Evolutionary conservation across 192 early-diverging fungal species (phyloP), one percentile per base, ranked within the genome.

Genomic region (Coemansia interrupta): DNA sequence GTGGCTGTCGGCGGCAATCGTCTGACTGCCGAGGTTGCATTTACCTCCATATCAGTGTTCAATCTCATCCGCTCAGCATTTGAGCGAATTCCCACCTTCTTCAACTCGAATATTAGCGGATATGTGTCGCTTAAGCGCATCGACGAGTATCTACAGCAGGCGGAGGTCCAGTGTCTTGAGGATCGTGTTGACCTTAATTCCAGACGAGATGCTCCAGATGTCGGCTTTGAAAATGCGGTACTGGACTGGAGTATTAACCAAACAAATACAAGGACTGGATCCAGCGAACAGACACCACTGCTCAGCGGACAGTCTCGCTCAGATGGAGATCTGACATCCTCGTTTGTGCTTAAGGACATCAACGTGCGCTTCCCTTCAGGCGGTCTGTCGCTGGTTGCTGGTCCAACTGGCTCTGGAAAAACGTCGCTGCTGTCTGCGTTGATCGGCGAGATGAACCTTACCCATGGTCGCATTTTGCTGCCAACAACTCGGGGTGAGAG

Each of bases 341-440:
- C 23, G 0, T 49, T 49, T 49, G 23, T n/a, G 24, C 47, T 49
- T 1, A 49, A 61, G 15, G 80, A 90, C 48, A 55, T 94, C 6
- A 82, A 82, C 49, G 51, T 91, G 32, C 70, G 62, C 5, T 89
- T 96, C 70, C 87, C 88, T 8, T 43, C 60, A 3, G 84, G 84
- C 56, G 82, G 84, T 13, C 69, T 94, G 26, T 86, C 89, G 15
- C 72, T 95, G 7, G 67, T 96, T 24, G 85, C 84, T 39, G 95
- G 95, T 7, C 81, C 90, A 20, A 96, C 94, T 15, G 96, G 92
- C 0, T 81, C 84, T 17, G 96, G 96, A 32, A 98, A 98, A 69
- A 86, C 88, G 13, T 87, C 87, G 9, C 61, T 98, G 48, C 64
- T 95, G 12, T 58, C 86, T 12, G 89, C 91, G 42, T 78, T 96